Evolutionary conservation across 306 rosid genomes (phyloP).

Genomic region (Vigna trinervia): DNA sequence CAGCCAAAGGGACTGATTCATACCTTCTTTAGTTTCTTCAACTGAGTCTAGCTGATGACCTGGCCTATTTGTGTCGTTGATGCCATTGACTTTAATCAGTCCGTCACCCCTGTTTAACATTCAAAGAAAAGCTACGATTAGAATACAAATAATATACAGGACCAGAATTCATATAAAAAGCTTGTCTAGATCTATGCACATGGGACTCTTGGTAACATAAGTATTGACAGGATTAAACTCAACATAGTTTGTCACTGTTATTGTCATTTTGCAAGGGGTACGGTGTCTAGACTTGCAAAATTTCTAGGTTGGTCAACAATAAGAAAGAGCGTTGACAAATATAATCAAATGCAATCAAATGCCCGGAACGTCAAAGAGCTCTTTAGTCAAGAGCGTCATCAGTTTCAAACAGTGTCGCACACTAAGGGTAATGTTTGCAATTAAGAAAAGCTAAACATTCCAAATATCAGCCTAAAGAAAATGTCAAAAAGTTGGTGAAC

Average conservation of each 20-base stretch:
- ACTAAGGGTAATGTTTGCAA: constrained; percentile 1
- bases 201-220: constrained; percentile 30
- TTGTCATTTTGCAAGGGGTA: constrained; percentile 19
- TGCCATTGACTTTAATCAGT: constrained; percentile 47
- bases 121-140: constrained; percentile 31
- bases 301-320: constrained; percentile 4
- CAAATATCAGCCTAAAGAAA: constrained; percentile 19
- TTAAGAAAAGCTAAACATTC: constrained; percentile 5
- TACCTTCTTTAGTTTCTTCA: constrained; percentile 57
- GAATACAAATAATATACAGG: constrained; percentile 34
- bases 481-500: constrained; percentile 3
- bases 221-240: constrained; percentile 27
- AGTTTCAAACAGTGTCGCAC: constrained; percentile 25
- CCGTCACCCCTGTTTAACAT: constrained; percentile 48
- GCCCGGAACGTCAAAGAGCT: not conserved
- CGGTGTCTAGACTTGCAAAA: constrained; percentile 29
- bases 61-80: constrained; percentile 38
- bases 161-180: constrained; percentile 26
- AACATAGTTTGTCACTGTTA: constrained; percentile 20
- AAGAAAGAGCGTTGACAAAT: constrained; percentile 22
- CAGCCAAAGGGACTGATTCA: constrained; percentile 34
- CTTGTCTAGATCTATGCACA: constrained; percentile 31
- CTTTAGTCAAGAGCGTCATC: not conserved
- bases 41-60: constrained; percentile 45
- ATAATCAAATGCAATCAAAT: not conserved